Percentiles rank a stretch among this genome's conserved stretches.
These are phyloP conservation scores for Diaporthe sp. DNA, from an alignment of 2,329 filamentous ascomycete species.

Conservation along the genomic window DNA sequence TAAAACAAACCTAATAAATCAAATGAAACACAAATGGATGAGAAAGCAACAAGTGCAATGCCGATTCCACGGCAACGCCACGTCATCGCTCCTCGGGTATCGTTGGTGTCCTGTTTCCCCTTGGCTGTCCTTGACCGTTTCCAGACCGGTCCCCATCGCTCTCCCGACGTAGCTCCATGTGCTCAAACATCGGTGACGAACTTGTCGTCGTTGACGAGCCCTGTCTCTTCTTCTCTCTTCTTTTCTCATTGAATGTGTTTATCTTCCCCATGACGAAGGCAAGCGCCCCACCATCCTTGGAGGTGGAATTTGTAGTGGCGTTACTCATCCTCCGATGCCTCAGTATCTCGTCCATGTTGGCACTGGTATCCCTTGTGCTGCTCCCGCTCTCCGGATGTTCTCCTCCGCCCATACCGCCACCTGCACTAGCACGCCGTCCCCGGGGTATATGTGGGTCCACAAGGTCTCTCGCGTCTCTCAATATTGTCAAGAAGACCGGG, in stretches of 20 bases:
- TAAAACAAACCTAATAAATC: neutral
- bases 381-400: constrained; percentile 5
- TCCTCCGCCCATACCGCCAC: constrained; percentile 26
- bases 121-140: neutral
- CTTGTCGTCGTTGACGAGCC: constrained; percentile 25
- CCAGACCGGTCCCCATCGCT: constrained; percentile 18
- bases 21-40: constrained; percentile 9
- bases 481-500: constrained; percentile 62
- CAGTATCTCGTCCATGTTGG: constrained; percentile 25
- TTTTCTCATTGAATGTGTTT: constrained; percentile 28
- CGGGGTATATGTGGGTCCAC: constrained; percentile 49
- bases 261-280: constrained; percentile 29
- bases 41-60: constrained; percentile 27
- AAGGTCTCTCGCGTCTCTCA: constrained; percentile 60
- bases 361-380: constrained; percentile 28
- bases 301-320: constrained; percentile 2
- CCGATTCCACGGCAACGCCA: neutral
- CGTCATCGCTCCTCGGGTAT: constrained; percentile 37
- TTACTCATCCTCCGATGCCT: constrained; percentile 18
- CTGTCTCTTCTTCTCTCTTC: constrained; percentile 5
- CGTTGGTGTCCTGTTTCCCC: constrained; percentile 33
- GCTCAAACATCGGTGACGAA: constrained; percentile 30
- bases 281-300: constrained; percentile 1
- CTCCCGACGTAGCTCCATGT: constrained; percentile 31
- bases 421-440: neutral